Evolutionary conservation across 2,329 filamentous ascomycete genomes (phyloP).

Genomic region (Diaporthe humulicola): DNA sequence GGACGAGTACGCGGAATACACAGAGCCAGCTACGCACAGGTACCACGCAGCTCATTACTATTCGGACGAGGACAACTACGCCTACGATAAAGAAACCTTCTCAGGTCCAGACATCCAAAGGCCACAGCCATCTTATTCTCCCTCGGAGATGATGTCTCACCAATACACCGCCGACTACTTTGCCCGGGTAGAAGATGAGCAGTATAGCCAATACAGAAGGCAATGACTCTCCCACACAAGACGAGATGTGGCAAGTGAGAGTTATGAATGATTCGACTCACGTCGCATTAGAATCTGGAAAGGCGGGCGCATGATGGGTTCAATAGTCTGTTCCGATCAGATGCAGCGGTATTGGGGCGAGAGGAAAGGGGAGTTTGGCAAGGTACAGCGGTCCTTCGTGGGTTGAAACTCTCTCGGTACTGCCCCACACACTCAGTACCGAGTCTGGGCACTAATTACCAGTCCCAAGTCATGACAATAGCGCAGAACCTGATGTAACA

Average conservation of each 20-base stretch:
- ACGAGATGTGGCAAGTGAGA: background rate
- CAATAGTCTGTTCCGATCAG: too few species aligned
- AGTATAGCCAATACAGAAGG: slow-evolving; percentile 1
- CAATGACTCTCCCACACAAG: background rate
- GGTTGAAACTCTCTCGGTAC: too few species aligned
- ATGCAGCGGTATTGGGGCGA: too few species aligned
- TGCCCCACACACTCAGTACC: too few species aligned
- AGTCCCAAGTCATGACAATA: too few species aligned
- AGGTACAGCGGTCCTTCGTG: too few species aligned
- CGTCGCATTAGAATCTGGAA: background rate
- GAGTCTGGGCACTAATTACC: too few species aligned
- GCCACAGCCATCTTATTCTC: slow-evolving; percentile 18
- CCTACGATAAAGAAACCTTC: background rate
- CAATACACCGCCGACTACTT: background rate
- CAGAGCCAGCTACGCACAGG: background rate
- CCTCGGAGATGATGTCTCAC: background rate
- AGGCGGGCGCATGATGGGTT: background rate
- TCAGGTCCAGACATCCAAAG: background rate
- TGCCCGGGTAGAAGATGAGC: background rate
- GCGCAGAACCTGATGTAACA: too few species aligned
- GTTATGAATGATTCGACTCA: background rate
- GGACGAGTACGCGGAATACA: background rate
- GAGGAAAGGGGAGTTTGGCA: too few species aligned
- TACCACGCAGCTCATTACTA: background rate
- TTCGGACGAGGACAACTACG: background rate